Base-by-base conservation (phyloP, 2,329 filamentous ascomycete species). In the Xylaria sp. region DNA sequence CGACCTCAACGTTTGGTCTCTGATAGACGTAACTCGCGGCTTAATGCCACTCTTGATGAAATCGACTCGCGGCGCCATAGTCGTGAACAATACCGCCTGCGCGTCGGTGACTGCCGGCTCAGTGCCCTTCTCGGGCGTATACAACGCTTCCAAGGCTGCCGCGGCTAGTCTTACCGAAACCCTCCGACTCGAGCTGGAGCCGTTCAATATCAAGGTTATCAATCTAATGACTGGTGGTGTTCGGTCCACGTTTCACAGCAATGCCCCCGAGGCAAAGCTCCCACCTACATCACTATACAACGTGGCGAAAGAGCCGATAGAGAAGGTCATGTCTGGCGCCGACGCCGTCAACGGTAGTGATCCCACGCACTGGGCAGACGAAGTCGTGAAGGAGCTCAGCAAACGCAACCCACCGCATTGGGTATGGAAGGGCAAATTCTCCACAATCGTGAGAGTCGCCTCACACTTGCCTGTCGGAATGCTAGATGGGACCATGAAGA, bases 121-220 rank as follows among this genome's bases (percentile, higher is more conserved):
- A 81, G 73, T 79, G 2, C 79, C 79, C 8, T 83, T 83, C 67
- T 75, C 79, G 4, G 79, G 78, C 8, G 73, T 78, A 23, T 85
- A 85, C 74, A 82, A 82, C 60, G 80, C 82, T 7, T 81, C 79
- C 63, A 85, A 85, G 66, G 82, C 80, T 0, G 83, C 84, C 0
- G 73, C 84, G 0, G 75, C 79, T 23, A 75, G 78, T 56, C 77
- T 83, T 58, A 79, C 80, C 2, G 76, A 81, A 65, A 80, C 80
- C n/a, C 69, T 84, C 72, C 80, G 82, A 6, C 69, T 83, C 48
- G 83, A 85, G 72, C 77, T 84, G 28, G 64, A 67, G 1, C 76
- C 78, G 0, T 77, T 82, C 54, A 78, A 75, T 25, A 70, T 82
- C 62, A 76, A 77, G 34, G 80, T 82, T 25, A 73, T 82, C 13